phyloP scores from a whole-genome alignment of 805 yeast species.

The Komagataella phaffii region DNA sequence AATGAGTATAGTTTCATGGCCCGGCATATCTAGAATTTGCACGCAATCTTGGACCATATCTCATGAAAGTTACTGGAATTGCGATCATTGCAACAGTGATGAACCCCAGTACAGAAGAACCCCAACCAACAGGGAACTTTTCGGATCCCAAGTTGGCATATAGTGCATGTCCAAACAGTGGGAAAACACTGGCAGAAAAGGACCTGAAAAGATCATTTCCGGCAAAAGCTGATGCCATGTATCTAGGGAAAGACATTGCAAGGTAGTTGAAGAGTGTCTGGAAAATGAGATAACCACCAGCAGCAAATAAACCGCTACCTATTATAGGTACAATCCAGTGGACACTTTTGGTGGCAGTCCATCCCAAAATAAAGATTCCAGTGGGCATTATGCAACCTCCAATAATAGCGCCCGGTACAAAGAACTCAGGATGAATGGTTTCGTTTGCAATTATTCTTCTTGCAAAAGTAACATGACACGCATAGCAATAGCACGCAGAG shows the following conservation, averaged over 20 bases:
- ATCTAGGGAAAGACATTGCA: slow-evolving; percentile 31
- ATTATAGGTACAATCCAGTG: slow-evolving; percentile 42
- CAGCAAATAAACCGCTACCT: slow-evolving; percentile 25
- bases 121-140: slow-evolving; percentile 49
- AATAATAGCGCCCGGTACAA: slow-evolving; percentile 45
- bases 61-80: slow-evolving; percentile 10
- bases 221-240: slow-evolving; percentile 46
- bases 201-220: slow-evolving; percentile 40
- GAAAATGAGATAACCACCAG: slow-evolving; percentile 30
- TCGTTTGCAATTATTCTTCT: slow-evolving; percentile 13
- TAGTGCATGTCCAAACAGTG: slow-evolving; percentile 39
- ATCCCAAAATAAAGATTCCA: slow-evolving; percentile 46
- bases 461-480: slow-evolving; percentile 7
- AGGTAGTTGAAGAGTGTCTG: slow-evolving; percentile 39
- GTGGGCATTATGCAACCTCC: slow-evolving; percentile 36
- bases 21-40: neutral
- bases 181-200: slow-evolving; percentile 43
- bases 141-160: slow-evolving; percentile 25
- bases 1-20: neutral
- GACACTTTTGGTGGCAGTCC: slow-evolving; percentile 37
- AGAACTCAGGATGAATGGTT: slow-evolving; percentile 26
- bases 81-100: slow-evolving; percentile 26
- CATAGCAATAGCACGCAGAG: slow-evolving; percentile 5
- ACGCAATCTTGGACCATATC: neutral
- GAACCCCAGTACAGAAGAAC: slow-evolving; percentile 34